phyloP scores from a whole-genome alignment of 176 grass and related monocot genomes.

The Musa itinerans region DNA sequence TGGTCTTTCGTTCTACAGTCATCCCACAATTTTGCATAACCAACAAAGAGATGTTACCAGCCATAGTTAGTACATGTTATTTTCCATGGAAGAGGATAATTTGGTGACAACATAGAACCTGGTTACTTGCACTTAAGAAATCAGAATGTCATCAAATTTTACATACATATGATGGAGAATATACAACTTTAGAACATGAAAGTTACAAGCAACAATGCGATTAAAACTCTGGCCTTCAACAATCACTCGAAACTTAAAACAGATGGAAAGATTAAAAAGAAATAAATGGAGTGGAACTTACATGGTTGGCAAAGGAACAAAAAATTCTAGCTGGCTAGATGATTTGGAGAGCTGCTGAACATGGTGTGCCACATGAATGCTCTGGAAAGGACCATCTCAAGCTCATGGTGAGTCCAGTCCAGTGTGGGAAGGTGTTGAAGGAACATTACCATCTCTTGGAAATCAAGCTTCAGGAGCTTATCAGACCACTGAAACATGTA shows the following conservation, averaged over 20 bases:
- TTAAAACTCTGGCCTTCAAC: background rate
- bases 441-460: slow-evolving; percentile 98
- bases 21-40: no score
- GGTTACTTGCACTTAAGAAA: no score
- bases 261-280: background rate
- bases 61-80: no score
- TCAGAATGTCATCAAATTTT: no score
- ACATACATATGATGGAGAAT: background rate
- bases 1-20: no score
- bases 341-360: slow-evolving; percentile 81
- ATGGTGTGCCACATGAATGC: slow-evolving; percentile 95
- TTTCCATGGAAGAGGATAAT: no score
- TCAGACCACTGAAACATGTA: slow-evolving; percentile 66
- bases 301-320: background rate
- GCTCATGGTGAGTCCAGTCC: slow-evolving; percentile 82
- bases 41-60: no score
- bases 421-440: slow-evolving; percentile 87
- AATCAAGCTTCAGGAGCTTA: slow-evolving; percentile 82
- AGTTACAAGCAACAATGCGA: background rate
- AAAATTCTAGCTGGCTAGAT: slow-evolving; percentile 54
- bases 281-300: background rate
- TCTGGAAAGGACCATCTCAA: slow-evolving; percentile 82
- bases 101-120: no score
- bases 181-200: background rate
- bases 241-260: background rate